A percentile compares a stretch with the other conserved stretches of the same genome.
Conservation (phyloP, 306 rosid species). For the Aeschynomene evenia region DNA sequence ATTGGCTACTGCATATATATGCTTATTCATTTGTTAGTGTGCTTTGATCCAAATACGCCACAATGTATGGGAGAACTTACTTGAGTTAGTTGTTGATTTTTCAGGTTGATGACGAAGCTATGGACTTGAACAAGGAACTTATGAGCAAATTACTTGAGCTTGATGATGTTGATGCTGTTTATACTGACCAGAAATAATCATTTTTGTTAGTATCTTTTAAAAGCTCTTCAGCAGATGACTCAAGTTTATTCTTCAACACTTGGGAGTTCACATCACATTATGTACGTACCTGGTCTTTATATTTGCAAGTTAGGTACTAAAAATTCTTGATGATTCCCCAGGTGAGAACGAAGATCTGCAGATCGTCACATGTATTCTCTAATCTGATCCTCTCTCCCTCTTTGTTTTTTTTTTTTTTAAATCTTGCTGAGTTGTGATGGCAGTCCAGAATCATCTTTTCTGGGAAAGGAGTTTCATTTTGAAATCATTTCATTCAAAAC, state of each 20-base stretch:
- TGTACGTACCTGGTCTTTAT: slow-evolving; percentile 24
- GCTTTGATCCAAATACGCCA: no score
- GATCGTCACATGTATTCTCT: slow-evolving; percentile 16
- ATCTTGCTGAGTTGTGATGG: background rate
- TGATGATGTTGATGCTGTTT: slow-evolving; percentile 95
- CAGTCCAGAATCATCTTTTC: slow-evolving; percentile 21
- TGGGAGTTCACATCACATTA: slow-evolving; percentile 14
- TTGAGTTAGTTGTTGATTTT: slow-evolving; percentile 31
- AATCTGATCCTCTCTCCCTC: slow-evolving; percentile 5
- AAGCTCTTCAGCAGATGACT: slow-evolving; percentile 31
- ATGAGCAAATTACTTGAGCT: slow-evolving; percentile 80
- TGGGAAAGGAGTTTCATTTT: slow-evolving; percentile 19
- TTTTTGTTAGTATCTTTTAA: slow-evolving; percentile 10
- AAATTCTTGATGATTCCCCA: slow-evolving; percentile 6
- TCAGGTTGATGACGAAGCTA: slow-evolving; percentile 92
- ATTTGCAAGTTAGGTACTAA: slow-evolving; percentile 21
- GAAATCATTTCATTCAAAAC: slow-evolving; percentile 13
- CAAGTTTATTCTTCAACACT: slow-evolving; percentile 20
- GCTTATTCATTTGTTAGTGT: slow-evolving; percentile 1
- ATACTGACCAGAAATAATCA: slow-evolving; percentile 76
- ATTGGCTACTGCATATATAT: background rate
- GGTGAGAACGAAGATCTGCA: slow-evolving; percentile 25
- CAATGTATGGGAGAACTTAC: no score
- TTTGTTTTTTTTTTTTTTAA: no score
- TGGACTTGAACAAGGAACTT: slow-evolving; percentile 89